A percentile compares a stretch with the other conserved stretches of the same genome.
phyloP scores from a whole-genome alignment of 805 yeast species.

The Hanseniaspora hatyaiensis region DNA sequence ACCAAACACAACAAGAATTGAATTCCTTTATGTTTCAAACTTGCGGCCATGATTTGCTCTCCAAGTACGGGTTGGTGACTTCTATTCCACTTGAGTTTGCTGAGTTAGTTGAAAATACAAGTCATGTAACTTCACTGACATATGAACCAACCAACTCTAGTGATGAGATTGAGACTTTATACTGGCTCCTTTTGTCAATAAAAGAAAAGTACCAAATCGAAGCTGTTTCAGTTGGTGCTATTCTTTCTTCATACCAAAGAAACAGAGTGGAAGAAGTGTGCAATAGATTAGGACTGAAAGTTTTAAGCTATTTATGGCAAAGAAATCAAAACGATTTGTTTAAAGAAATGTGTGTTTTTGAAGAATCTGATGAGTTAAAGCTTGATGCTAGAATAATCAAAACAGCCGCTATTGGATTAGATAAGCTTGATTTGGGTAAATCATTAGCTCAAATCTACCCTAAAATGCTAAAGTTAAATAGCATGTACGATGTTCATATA shows the following conservation, averaged over 20 bases:
- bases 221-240: slow-evolving; percentile 93
- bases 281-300: slow-evolving; percentile 51
- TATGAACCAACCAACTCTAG: slow-evolving; percentile 44
- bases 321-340: slow-evolving; percentile 67
- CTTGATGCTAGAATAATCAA: slow-evolving; percentile 77
- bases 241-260: slow-evolving; percentile 87
- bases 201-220: slow-evolving; percentile 45
- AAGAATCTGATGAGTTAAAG: slow-evolving; percentile 17
- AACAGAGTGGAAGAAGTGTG: slow-evolving; percentile 90
- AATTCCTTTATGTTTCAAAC: slow-evolving; percentile 98
- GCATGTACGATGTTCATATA: slow-evolving; percentile 68
- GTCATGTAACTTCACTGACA: slow-evolving; percentile 56
- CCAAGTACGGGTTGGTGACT: slow-evolving; percentile 53
- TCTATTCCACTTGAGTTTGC: slow-evolving; percentile 45
- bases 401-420: slow-evolving; percentile 85
- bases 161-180: slow-evolving; percentile 86
- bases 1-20: slow-evolving; percentile 46
- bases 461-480: slow-evolving; percentile 44
- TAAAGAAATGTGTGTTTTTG: slow-evolving; percentile 56
- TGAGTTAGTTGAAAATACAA: slow-evolving; percentile 22
- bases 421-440: slow-evolving; percentile 54
- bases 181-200: slow-evolving; percentile 40
- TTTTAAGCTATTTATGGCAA: slow-evolving; percentile 82
- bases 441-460: slow-evolving; percentile 53
- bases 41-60: slow-evolving; percentile 76